Evolutionary conservation across 495 filamentous ascomycete genomes (phyloP), one percentile per base, ranked within the genome.

Genomic region (Penicillium canariense): DNA sequence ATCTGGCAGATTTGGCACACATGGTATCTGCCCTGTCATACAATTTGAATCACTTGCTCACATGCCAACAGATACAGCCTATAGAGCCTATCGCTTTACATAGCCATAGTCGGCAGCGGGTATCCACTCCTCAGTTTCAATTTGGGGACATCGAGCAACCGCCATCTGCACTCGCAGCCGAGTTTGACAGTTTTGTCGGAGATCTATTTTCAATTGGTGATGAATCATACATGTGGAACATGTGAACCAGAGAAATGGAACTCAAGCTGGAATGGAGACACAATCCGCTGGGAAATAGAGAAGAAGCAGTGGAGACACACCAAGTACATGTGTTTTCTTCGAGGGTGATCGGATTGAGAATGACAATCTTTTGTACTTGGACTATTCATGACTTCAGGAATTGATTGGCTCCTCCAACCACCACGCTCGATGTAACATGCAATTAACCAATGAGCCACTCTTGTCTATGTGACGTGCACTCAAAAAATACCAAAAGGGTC

Each of bases 141-240:
- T 40, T 58, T n/a, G 18, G 30, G 23, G 51, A 46, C 20, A 31
- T 39, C n/a, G 17, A 18, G 2, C 27, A 53, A 12, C 50, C 59
- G n/a, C 60, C 60, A 7, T 55, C 60, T 5, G 36, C 25, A 12
- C 39, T 56, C n/a, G 58, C 63, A 9, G 30, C 45, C 0, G 62
- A 66, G 17, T 66, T 66, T 25, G 53, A 50, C 18, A 52, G 59
- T 30, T 63, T 68, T 27, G 52, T 59, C n/a, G 42, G 34, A 7
- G 60, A 68, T 39, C 48, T 58, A 9, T 68, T 66, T 28, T 14
- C 56, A 3, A 62, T 66, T 42, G 62, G 61, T 25, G 60, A 68
- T 31, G 61, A 30, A 10, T 49, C 59, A 1, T 56, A 65, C 26
- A 54, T 52, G 34, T 65, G 61, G 61, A 62, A 62, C 39, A 28